Evolutionary conservation across 805 yeast genomes (phyloP), one percentile per base, ranked within the genome.

Genomic region (Kodamaea sagamina): DNA sequence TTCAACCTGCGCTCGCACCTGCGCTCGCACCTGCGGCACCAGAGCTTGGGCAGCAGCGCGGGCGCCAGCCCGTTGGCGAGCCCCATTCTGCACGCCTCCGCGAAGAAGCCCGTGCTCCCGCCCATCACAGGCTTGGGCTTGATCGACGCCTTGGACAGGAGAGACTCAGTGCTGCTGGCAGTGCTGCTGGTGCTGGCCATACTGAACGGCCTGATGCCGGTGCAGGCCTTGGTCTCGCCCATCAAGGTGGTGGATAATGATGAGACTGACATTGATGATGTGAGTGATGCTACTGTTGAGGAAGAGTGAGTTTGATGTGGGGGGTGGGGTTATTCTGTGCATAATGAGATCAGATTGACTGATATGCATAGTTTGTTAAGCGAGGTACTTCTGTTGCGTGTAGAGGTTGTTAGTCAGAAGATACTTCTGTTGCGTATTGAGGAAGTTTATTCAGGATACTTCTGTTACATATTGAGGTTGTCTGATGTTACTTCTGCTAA

Each of bases 241-340:
- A 13, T 24, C 12, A 29, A 29, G 17, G 19, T 29, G 10, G 47
- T 47, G 10, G 53, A 49, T 13, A 43, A 45, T 32, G 53, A 49
- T 16, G 53, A 45, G 10, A 49, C 53, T 2, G 53, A 49, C 16
- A 37, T 47, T 12, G 53, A 49, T 31, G 48, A 44, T 13, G 41
- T 42, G 18, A 42, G 45, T 24, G 51, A 39, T 16, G 49, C 49
- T n/a, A 48, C 51, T 3, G 51, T 46, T n/a, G 51, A 48, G 12
- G 50, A 47, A 13, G 28, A 31, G 26, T 32, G 32, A 21, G 24
- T 6, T 21, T n/a, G n/a, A n/a, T n/a, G n/a, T n/a, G n/a, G n/a
- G n/a, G n/a, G n/a, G n/a, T n/a, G n/a, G n/a, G n/a, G n/a, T n/a
- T n/a, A n/a, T n/a, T n/a, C n/a, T n/a, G n/a, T n/a, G n/a, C n/a